Evolutionary conservation across 2,329 filamentous ascomycete genomes (phyloP).

Genomic region (Fusarium hainanense): DNA sequence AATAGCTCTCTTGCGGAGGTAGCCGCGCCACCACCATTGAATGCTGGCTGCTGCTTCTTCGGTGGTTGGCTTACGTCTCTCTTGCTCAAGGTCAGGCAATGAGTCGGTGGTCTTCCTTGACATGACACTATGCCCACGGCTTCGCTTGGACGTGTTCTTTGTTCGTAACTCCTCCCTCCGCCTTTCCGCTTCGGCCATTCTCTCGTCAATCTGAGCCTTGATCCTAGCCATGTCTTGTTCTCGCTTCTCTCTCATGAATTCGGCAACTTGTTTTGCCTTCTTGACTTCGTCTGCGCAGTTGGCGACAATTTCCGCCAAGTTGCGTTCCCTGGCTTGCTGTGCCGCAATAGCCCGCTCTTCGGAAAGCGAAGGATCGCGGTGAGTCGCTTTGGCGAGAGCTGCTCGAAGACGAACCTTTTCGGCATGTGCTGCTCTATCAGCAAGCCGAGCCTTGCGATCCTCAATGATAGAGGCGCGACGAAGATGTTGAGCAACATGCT

Average conservation of each 20-base stretch:
- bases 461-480: conserved; percentile 84
- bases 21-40: conserved; percentile 76
- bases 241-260: conserved; percentile 82
- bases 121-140: conserved; percentile 63
- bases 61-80: conserved; percentile 60
- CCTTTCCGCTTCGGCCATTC: conserved; percentile 79
- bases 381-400: conserved; percentile 76
- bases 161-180: conserved; percentile 73
- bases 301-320: conserved; percentile 83
- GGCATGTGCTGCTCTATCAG: conserved; percentile 82
- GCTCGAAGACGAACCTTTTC: conserved; percentile 84
- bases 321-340: conserved; percentile 81
- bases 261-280: conserved; percentile 83
- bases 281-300: conserved; percentile 86
- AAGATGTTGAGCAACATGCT: conserved; percentile 81
- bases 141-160: conserved; percentile 63
- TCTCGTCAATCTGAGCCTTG: conserved; percentile 81
- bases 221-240: conserved; percentile 78
- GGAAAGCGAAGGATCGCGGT: conserved; percentile 71
- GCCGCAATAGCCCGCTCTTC: conserved; percentile 83
- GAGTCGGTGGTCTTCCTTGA: conserved; percentile 62
- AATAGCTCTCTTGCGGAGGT: conserved; percentile 68
- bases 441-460: conserved; percentile 80
- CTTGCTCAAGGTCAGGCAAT: conserved; percentile 63
- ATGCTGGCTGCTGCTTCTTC: conserved; percentile 74